Evolutionary conservation across 805 yeast species (phyloP), one percentile per base, ranked within the genome.

Genomic region (Candida parachauliodes): DNA sequence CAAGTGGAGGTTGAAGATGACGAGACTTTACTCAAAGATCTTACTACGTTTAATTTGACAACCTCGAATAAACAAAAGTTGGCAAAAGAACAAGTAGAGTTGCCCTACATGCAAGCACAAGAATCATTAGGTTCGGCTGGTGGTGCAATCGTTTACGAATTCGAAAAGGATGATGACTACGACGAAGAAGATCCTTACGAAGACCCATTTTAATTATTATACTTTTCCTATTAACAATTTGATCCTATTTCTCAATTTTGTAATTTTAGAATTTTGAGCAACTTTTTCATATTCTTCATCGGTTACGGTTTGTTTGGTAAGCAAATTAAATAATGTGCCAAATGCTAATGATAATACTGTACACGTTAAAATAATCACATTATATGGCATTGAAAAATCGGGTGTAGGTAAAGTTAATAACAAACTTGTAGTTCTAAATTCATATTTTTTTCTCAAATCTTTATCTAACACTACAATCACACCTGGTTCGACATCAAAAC

Each of bases 101-200:
- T 91, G 42, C 98, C 98, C n/a, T 91, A 70, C 57, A 65, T 91
- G 67, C 85, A 83, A 46, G 98, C 98, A 0, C 98, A 91, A 52
- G 70, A 76, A 40, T 75, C 78, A 23, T 65, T 76, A 34, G 74
- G 74, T 0, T 54, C 67, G 2, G 48, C 55, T 14, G 96, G 95
- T 37, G 96, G 98, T 14, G 97, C 98, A 1, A 89, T 93, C 48
- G 95, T 91, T 3, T 91, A 91, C 54, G 93, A 93, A 54, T 93
- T 81, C 55, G 98, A 93, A 52, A 87, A 89, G 54, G 98, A 91
- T 58, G 98, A 91, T 57, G 98, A 91, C 59, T 91, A 89, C 54
- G 98, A 91, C 54, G 98, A 91, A 57, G 98, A 93, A 50, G 98
- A 91, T 60, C 97, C 98, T 0, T 91, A 81, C 53, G 98, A 91